A percentile compares a stretch with the other conserved stretches of the same genome.
These are phyloP conservation scores for Strobilomyces echinocephalus DNA, from an alignment of 768 basidiomycete species.

Conservation along the genomic window DNA sequence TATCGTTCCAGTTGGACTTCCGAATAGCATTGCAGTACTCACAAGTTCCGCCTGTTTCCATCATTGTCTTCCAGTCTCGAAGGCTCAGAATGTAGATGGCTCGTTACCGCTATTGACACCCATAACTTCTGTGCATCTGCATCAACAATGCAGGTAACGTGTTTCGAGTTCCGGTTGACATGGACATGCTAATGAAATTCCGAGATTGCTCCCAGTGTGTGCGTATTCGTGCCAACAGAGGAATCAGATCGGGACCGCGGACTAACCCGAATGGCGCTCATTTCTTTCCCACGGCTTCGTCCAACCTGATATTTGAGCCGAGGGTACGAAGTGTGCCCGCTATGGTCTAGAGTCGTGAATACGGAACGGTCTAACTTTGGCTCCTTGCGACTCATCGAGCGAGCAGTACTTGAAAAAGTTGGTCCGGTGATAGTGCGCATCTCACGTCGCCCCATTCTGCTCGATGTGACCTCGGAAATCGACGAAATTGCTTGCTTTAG, in stretches of 20 bases:
- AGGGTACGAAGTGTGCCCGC: no score
- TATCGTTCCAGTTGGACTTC: neutral
- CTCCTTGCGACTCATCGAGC: no score
- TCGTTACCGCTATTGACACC: neutral
- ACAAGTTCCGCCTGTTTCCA: neutral
- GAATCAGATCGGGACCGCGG: neutral
- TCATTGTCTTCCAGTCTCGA: neutral
- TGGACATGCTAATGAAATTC: neutral
- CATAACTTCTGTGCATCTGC: neutral
- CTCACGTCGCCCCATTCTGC: no score
- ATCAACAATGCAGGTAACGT: neutral
- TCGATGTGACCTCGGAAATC: no score
- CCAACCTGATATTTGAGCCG: no score
- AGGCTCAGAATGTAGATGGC: neutral
- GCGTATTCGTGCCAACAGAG: neutral
- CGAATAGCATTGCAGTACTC: slow-evolving; percentile 3
- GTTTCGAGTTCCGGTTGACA: neutral
- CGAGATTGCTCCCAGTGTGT: neutral
- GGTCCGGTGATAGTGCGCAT: no score
- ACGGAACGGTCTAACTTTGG: no score
- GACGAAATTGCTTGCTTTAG: no score
- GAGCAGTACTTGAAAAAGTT: no score
- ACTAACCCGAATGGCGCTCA: neutral
- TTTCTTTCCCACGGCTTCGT: neutral
- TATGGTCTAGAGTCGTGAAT: no score